Conservation (phyloP, 768 basidiomycete genomes). For the Rhizopogon vesiculosus region DNA sequence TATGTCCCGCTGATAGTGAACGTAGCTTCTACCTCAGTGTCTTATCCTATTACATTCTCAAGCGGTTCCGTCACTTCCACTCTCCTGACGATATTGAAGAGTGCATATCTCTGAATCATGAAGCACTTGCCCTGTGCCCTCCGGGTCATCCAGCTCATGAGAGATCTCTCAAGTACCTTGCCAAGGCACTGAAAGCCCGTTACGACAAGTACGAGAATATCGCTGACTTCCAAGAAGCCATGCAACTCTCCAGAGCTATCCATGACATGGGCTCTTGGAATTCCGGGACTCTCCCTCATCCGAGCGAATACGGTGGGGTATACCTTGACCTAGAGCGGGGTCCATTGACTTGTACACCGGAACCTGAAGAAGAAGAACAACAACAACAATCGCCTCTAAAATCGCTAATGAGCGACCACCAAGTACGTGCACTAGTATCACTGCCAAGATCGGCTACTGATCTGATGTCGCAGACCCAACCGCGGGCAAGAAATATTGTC, state of each 20-base stretch:
- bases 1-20: constrained; percentile 14
- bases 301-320: constrained; percentile 2
- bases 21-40: neutral
- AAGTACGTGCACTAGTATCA: neutral
- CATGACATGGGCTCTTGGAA: no score
- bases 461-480: neutral
- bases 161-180: no score
- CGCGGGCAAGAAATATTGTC: constrained; percentile 8
- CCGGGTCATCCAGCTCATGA: constrained; percentile 28
- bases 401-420: neutral
- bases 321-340: no score
- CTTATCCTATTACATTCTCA: neutral
- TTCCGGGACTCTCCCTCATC: neutral
- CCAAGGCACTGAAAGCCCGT: constrained; percentile 11
- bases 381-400: neutral
- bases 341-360: no score
- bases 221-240: constrained; percentile 21
- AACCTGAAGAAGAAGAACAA: no score
- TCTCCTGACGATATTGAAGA: neutral
- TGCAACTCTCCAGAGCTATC: constrained; percentile 16
- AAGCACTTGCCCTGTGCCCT: constrained; percentile 6
- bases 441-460: neutral
- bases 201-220: constrained; percentile 12
- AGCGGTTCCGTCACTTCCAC: neutral
- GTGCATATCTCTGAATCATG: constrained; percentile 20